Base-by-base conservation (phyloP, 1,284 basidiomycete species). In the Apiotrichum porosum region DNA sequence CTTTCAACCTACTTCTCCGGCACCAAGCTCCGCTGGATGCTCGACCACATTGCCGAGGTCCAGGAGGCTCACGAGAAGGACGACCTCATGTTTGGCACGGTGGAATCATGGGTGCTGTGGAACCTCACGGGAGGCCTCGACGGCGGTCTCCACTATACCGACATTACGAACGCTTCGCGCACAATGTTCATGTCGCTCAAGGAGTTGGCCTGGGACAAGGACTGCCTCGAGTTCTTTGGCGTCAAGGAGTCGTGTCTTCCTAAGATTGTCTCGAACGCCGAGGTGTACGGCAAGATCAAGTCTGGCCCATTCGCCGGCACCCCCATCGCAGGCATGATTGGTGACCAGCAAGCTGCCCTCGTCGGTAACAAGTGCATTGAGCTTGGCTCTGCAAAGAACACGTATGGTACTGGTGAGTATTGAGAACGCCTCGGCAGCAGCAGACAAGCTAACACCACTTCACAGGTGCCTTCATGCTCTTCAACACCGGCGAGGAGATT, bases 1-100 rank as follows among this genome's bases (percentile, higher is more conserved):
- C 77, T 97, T 18, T 94, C 90, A 18, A 97, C 93, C 0, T 97
- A 97, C 75, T 97, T 97, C 74, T 93, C 91, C 9, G 92, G 87
- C 3, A 85, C 94, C 74, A 98, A 97, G 76, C 78, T 97, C 51
- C 82, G 87, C 38, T 98, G 94, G 94, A 91, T 98, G 86, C 81
- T 95, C 53, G 87, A 94, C 69, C 84, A 97, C 69, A 74, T 87
- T 59, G 79, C 81, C n/a, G 81, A 83, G 31, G 91, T 97, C 38
- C 75, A 79, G 39, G 78, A 81, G 51, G 93, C 94, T 0, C 85
- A 93, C 68, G 83, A 88, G 33, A 75, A 80, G 40, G 89, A 90
- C 66, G 82, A 88, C 59, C 79, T 98, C 26, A 75, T 85, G 38
- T 93, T 97, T 63, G 94, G 94, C 26, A 98, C 95, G 0, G 84